These are phyloP conservation scores for Rhizopus arrhizus DNA, from an alignment of 371 early-diverging fungal genomes.

Conservation along the genomic window DNA sequence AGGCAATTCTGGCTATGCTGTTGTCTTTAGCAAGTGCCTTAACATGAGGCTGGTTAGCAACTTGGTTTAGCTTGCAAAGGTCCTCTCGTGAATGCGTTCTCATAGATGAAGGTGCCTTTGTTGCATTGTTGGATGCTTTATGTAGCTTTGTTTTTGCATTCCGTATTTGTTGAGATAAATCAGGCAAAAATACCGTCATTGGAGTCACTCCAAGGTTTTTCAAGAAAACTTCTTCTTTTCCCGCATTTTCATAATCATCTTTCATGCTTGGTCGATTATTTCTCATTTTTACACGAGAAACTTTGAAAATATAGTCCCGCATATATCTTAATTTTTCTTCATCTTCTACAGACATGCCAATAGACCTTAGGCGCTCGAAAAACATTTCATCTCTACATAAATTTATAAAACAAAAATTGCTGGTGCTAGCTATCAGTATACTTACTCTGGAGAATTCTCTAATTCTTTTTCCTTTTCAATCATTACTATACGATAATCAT, in stretches of 20 bases:
- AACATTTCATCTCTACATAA: constrained; percentile 54
- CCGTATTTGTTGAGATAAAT: constrained; percentile 32
- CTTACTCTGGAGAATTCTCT: constrained; percentile 56
- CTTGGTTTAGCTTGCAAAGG: constrained; percentile 35
- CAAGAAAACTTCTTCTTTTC: constrained; percentile 55
- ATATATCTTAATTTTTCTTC: constrained; percentile 72
- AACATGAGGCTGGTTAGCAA: constrained; percentile 48
- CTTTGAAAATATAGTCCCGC: constrained; percentile 80
- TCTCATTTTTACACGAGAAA: constrained; percentile 60
- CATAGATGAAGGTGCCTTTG: neutral
- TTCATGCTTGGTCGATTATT: constrained; percentile 34
- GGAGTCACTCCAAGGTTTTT: constrained; percentile 70
- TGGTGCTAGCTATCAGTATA: no score
- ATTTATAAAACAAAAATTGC: no score
- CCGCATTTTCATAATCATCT: constrained; percentile 26
- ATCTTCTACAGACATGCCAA: constrained; percentile 82
- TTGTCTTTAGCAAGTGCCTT: constrained; percentile 64
- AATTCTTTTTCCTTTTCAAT: constrained; percentile 17
- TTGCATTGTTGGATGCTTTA: neutral
- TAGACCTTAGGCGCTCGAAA: constrained; percentile 59
- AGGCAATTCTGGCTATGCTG: constrained; percentile 62
- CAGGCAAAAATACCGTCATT: constrained; percentile 71
- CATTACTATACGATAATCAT: neutral
- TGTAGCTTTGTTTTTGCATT: constrained; percentile 1
- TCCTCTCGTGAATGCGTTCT: constrained; percentile 23